These are phyloP conservation scores for Lepiota brunneoincarnata DNA, from an alignment of 768 basidiomycete species.

Conservation along the genomic window DNA sequence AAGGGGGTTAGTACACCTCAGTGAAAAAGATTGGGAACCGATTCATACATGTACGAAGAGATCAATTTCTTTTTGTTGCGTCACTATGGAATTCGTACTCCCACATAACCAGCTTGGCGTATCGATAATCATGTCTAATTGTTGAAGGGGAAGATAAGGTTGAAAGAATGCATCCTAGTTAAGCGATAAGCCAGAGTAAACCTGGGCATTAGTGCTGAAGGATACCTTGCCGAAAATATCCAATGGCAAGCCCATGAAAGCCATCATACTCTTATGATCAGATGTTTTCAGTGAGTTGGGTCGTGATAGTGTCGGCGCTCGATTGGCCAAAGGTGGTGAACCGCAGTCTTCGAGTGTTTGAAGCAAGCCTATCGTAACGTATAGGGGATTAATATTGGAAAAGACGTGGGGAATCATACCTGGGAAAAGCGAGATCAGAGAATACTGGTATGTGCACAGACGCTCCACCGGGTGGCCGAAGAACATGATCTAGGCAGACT, in stretches of 20 bases:
- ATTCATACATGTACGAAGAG: conserved; percentile 77
- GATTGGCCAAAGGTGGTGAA: conserved; percentile 74
- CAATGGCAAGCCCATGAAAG: conserved; percentile 91
- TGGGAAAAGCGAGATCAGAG: conserved; percentile 89
- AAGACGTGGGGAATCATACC: conserved; percentile 41
- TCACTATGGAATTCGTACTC: conserved; percentile 95
- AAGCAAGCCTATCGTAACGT: conserved; percentile 61
- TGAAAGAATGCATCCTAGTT: conserved; percentile 93
- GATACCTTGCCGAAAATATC: conserved; percentile 88
- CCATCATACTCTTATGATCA: conserved; percentile 86
- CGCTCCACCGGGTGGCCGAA: conserved; percentile 95
- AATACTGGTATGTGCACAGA: conserved; percentile 97
- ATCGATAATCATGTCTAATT: conserved; percentile 82
- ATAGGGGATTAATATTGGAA: not conserved
- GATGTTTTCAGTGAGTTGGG: conserved; percentile 85
- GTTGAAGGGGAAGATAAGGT: conserved; percentile 94
- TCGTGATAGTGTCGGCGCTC: conserved; percentile 52
- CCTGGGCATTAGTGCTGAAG: not conserved
- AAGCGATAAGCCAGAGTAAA: not conserved
- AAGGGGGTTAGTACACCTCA: not conserved
- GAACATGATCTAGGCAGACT: conserved; percentile 79
- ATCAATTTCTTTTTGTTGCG: conserved; percentile 90
- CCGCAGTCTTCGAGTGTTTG: conserved; percentile 91
- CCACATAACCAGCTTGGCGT: conserved; percentile 87
- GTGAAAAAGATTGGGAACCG: not conserved